phyloP scores from a whole-genome alignment of 345 rosid species.

The Aquilaria sinensis region DNA sequence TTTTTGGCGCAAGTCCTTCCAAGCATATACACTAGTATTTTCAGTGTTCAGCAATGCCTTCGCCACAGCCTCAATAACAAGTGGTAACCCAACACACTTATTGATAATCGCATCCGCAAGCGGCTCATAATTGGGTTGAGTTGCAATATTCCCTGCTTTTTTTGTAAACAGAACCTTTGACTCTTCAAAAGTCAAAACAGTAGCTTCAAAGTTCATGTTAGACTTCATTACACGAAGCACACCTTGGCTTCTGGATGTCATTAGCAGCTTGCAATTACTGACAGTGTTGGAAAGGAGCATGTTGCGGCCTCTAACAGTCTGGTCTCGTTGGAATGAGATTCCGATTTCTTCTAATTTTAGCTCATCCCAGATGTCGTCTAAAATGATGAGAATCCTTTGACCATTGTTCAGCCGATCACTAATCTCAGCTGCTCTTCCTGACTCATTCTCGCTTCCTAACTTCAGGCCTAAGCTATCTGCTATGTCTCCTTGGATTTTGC shows the following conservation, averaged over 20 bases:
- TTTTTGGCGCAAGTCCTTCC: neutral
- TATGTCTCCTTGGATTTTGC: constrained; percentile 15
- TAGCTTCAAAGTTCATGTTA: neutral
- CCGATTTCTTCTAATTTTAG: neutral
- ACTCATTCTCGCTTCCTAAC: neutral
- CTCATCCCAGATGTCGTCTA: neutral
- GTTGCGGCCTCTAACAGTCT: no score
- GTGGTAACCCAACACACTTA: constrained; percentile 25
- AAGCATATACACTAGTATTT: neutral
- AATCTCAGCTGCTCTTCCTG: neutral
- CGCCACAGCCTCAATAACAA: constrained; percentile 11
- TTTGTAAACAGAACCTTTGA: constrained; percentile 11
- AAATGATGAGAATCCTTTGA: neutral
- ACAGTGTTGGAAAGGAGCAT: no score
- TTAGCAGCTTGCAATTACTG: constrained; percentile 14
- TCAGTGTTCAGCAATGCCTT: constrained; percentile 1
- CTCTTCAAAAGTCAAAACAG: constrained; percentile 10
- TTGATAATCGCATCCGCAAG: neutral
- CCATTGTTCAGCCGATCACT: neutral
- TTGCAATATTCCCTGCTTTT: neutral
- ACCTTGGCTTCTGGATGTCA: constrained; percentile 12
- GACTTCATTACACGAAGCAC: constrained; percentile 7
- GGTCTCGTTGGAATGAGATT: neutral
- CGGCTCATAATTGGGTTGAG: neutral
- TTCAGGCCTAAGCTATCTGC: constrained; percentile 6